Evolutionary conservation across 163 green algal species (phyloP), one percentile per base, ranked within the genome.

Genomic region (Coccomyxa subellipsoidea): DNA sequence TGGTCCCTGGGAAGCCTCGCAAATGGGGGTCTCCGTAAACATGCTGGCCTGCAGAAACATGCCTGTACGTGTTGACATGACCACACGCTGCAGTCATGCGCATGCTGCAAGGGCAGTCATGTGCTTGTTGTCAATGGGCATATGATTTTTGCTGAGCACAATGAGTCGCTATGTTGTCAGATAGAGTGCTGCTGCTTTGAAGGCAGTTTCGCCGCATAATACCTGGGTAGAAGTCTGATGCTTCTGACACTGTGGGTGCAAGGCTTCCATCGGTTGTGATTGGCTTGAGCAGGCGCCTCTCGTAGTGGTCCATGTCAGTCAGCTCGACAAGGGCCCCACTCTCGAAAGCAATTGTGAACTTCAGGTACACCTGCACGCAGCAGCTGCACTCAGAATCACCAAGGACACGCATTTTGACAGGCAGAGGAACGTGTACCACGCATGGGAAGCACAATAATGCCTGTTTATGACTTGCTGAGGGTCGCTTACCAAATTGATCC

Each of bases 201-300:
- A n/a, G n/a, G n/a, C n/a, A n/a, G n/a, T n/a, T n/a, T n/a, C n/a
- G n/a, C 53, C 53, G 21, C 53, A 69, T 29, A 69, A 29, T 69
- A 73, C n/a, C 66, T 37, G 29, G 66, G 66, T 37, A 73, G n/a
- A 73, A 73, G n/a, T 73, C 29, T 73, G n/a, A 37, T 27, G 66
- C n/a, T 35, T 35, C 29, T 35, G 66, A 34, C 1, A 73, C 29
- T 18, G n/a, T 37, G 66, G 29, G 66, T 37, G n/a, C 18, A 34
- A 37, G 66, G 18, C n/a, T 34, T 35, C 66, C 29, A 36, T 8
- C 18, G n/a, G 15, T 59, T 18, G 21, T 59, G 15, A 59, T 7
- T 59, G 47, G 47, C 47, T 18, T 27, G 15, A 59, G 47, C 47
- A 59, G 23, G 21, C 15, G 47, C 47, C 47, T 59, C 23, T 59